Base-by-base conservation (phyloP, 2,329 filamentous ascomycete species). In the Nigrospora osmanthi region DNA sequence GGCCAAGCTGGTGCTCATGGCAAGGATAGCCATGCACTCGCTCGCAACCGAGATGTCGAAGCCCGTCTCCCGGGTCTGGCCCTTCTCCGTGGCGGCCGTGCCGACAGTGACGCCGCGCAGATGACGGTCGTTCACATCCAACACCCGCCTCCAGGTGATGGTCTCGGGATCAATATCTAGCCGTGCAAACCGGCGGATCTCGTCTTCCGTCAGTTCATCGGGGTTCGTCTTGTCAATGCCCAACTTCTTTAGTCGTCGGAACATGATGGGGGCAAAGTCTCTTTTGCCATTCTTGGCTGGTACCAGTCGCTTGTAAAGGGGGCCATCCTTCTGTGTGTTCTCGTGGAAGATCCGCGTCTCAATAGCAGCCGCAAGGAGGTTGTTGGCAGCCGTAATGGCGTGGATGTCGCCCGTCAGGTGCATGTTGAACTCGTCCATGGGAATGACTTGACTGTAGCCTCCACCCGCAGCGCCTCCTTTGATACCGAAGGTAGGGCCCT, bases 351-450 rank as follows among this genome's bases (percentile, higher is more conserved):
- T 97, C 56, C 93, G 85, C 2, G 93, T 97, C 63, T 98, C 93
- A 51, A 98, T 94, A 33, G 93, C 93, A 44, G 93, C 93, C 38
- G 93, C 91, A 37, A 98, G 79, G 47, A 98, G 75, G 69, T 98
- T 98, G 77, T 97, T 98, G 34, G 93, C 93, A 28, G 91, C 91
- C 43, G 89, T 89, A 59, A 98, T 93, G 53, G 93, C 93, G 65
- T 98, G 93, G 46, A 98, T 97, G 63, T 98, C 93, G 58, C 93
- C 93, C 45, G 93, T 98, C 58, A 98, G 71, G 66, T 98, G 93
- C 61, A 98, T 73, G 69, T 98, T 98, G 75, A 98, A 98, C 67
- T 98, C 93, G 58, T 98, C 93, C 93, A 98, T 98, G 47, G 93
- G 93, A 58, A 98, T 97, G 60, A 98, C 93, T 66, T 98, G 93